Evolutionary conservation across 2,329 filamentous ascomycete genomes (phyloP), one percentile per base, ranked within the genome.

Genomic region (Sarocladium kiliense): DNA sequence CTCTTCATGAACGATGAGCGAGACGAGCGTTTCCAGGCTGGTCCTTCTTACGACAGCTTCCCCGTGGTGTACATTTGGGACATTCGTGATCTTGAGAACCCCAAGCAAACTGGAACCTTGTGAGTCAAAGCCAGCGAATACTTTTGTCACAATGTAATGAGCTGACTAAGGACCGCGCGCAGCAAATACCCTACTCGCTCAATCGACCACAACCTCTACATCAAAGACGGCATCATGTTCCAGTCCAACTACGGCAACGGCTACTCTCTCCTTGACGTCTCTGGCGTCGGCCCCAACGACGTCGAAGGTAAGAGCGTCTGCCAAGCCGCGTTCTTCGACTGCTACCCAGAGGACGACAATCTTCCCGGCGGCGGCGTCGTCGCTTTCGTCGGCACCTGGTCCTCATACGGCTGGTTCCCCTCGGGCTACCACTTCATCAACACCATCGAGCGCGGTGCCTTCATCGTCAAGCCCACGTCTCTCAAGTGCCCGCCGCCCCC

Each of bases 1-100:
- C 65, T 75, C 23, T 63, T 75, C 34, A 58, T 74, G 16, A 71
- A 75, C 60, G 72, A 75, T 58, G 73, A 75, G 59, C 65, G 71
- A 21, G 73, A 76, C 58, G 74, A 77, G 62, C 55, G 62, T 10
- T 63, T 71, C 12, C 58, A 59, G 9, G 62, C 64, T 14, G 68
- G 66, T 27, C 60, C 62, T 2, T 71, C 66, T 5, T 65, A 64
- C 5, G 65, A 73, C 55, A 66, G 68, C 21, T 68, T 64, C 57
- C 68, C 72, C 12, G 71, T 69, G 25, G 72, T 70, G 1, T 73
- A 72, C 60, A 71, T 74, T 58, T 71, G 68, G 60, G 70, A 72
- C 61, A 69, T 73, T 59, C 59, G 60, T 44, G 56, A 59, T 47
- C 64, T 73, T 42, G 64, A 64, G 26, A 60, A 59, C 2, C 71